phyloP scores from a whole-genome alignment of 139 green algal species.

The Dunaliella sp. region DNA sequence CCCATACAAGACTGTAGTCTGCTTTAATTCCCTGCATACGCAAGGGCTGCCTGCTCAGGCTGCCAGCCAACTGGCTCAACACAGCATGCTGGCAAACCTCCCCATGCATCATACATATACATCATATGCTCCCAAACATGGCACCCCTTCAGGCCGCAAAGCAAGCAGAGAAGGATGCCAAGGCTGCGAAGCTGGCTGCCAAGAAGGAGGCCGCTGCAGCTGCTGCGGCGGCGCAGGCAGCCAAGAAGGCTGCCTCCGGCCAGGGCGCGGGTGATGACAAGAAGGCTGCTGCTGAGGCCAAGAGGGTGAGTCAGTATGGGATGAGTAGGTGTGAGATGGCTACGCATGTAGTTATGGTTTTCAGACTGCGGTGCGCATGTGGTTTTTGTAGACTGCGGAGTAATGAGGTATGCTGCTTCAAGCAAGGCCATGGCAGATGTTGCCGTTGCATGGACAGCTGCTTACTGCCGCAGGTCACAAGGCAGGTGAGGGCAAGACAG shows the following conservation, averaged over 20 bases:
- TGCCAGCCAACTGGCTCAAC: neutral
- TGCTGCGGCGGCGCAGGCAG: slow-evolving; percentile 24
- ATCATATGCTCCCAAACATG: neutral
- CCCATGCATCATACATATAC: neutral
- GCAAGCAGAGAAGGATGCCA: slow-evolving; percentile 74
- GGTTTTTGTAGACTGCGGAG: too few species aligned
- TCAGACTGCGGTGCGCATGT: too few species aligned
- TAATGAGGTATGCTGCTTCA: too few species aligned
- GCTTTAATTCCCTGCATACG: neutral
- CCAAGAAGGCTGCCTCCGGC: slow-evolving; percentile 25
- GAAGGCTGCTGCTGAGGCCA: slow-evolving; percentile 77
- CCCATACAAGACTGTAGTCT: neutral
- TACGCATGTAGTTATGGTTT: too few species aligned
- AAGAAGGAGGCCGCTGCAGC: slow-evolving; percentile 60
- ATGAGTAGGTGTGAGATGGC: too few species aligned
- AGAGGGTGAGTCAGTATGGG: slow-evolving; percentile 68
- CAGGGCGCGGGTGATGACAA: slow-evolving; percentile 42
- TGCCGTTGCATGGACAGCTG: too few species aligned
- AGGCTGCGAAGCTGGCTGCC: slow-evolving; percentile 65
- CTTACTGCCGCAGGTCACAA: too few species aligned
- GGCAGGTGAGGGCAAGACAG: too few species aligned
- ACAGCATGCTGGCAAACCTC: neutral
- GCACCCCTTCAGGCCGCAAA: slow-evolving; percentile 83
- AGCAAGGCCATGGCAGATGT: too few species aligned
- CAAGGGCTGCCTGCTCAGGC: neutral